These are phyloP conservation scores for Chrysanthemum seticuspe DNA, from an alignment of 129 eudicot species.

Conservation along the genomic window DNA sequence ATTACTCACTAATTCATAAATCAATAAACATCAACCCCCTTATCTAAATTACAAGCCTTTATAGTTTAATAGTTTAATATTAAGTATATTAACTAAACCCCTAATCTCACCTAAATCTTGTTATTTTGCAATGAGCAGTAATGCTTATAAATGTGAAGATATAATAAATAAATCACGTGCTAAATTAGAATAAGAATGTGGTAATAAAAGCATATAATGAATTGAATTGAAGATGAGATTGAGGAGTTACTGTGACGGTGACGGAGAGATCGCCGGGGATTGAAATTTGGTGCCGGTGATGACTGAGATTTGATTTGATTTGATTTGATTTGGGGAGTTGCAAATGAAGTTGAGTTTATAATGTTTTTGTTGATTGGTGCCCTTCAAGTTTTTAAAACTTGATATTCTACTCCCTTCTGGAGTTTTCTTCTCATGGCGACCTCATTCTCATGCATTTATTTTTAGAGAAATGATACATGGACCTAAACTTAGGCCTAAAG, in stretches of 20 bases:
- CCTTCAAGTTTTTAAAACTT: too few relatives aligned
- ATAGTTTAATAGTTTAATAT: too few relatives aligned
- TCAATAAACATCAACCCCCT: neutral
- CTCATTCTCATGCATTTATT: too few relatives aligned
- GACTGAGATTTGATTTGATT: slow-evolving; percentile 20
- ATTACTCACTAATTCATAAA: slow-evolving; percentile 6
- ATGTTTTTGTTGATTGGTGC: neutral
- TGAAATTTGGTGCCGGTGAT: slow-evolving; percentile 1
- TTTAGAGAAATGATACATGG: too few relatives aligned
- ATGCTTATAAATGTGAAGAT: slow-evolving; percentile 3
- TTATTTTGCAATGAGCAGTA: neutral
- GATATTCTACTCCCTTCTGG: too few relatives aligned
- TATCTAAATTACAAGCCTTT: neutral
- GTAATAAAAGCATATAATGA: neutral
- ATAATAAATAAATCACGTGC: neutral
- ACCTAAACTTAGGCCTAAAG: too few relatives aligned
- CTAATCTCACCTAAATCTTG: too few relatives aligned
- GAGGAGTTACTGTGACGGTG: slow-evolving; percentile 1
- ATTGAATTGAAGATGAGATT: slow-evolving; percentile 9
- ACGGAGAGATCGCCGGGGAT: slow-evolving; percentile 20
- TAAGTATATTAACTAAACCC: too few relatives aligned
- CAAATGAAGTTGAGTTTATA: neutral
- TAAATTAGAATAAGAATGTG: neutral
- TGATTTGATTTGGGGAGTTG: neutral
- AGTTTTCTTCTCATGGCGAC: too few relatives aligned